phyloP scores from a whole-genome alignment of 208 protist species.

The Trypanosoma caninum region DNA sequence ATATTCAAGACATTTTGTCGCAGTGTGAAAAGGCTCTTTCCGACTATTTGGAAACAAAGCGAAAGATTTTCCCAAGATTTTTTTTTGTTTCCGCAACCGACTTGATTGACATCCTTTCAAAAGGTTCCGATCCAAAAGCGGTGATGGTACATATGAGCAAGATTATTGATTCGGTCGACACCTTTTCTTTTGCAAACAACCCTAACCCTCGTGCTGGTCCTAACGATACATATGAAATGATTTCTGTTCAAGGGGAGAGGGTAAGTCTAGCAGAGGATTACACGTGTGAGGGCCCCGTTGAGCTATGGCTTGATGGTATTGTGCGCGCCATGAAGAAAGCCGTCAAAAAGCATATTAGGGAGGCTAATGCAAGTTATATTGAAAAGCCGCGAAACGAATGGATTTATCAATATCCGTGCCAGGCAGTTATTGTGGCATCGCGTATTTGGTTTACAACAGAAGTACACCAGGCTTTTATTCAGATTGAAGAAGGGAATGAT shows the following conservation, averaged over 20 bases:
- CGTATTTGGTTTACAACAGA: conserved; percentile 98
- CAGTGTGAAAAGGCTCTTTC: conserved; percentile 96
- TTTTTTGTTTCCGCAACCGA: conserved; percentile 96
- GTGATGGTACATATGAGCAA: conserved; percentile 97
- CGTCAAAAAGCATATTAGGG: conserved; percentile 82
- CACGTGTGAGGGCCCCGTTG: conserved; percentile 94
- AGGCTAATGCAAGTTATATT: conserved; percentile 93
- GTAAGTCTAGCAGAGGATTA: conserved; percentile 91
- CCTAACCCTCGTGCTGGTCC: conserved; percentile 34
- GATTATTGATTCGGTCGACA: conserved; percentile 93
- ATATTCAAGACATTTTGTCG: conserved; percentile 91
- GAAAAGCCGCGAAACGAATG: conserved; percentile 96
- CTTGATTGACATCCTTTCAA: conserved; percentile 98
- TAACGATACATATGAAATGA: conserved; percentile 91
- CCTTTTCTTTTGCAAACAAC: conserved; percentile 89
- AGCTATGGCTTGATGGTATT: conserved; percentile 95
- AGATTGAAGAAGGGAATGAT: conserved; percentile 98
- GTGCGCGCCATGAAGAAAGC: conserved; percentile 84
- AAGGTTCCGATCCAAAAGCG: conserved; percentile 92
- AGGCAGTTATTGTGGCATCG: conserved; percentile 94
- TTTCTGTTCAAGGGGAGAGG: conserved; percentile 93
- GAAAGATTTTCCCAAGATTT: conserved; percentile 97
- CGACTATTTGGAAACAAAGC: conserved; percentile 98
- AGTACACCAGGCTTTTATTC: conserved; percentile 97
- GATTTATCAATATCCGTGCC: conserved; percentile 96